Base-by-base conservation (phyloP, 2,329 filamentous ascomycete genomes). In the Scopulariopsis brevicaulis region DNA sequence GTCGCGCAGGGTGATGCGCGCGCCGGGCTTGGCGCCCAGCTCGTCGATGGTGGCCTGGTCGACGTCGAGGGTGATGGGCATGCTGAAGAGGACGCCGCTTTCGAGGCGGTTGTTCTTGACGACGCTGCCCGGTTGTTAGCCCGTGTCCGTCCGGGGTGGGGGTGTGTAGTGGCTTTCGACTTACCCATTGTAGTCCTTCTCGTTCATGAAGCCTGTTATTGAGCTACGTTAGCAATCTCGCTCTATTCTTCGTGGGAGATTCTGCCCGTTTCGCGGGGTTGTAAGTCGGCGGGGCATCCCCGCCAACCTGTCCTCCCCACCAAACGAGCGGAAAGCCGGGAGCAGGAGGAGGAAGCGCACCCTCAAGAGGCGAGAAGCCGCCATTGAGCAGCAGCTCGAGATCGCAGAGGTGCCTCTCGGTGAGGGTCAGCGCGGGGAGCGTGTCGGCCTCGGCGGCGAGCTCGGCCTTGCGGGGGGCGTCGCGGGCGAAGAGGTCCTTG, bases 341-440 rank as follows among this genome's bases (percentile, higher is more conserved):
- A 4, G 10, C 4, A 12, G 10, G 15, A 10, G 12, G 18, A 3
- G 43, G 6, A 35, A 56, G 18, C 18, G 62, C 68, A 95, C 92
- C 94, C 84, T 99, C 93, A 48, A 99, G 84, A 60, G 94, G 94
- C 63, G 92, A 96, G 79, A 99, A 99, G 64, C 94, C 94, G 71
- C 94, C 94, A 74, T 91, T 97, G 73, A 99, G 85, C 69, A 99
- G 91, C 74, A 99, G 77, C 77, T 99, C 94, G 65, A 99, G 82
- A 81, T 99, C 94, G 76, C 94, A 99, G 55, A 99, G 85, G 76
- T 99, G 94, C 68, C 94, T 86, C 81, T 99, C 94, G 56, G 83
- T 88, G 64, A 99, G 85, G 60, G 87, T 77, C 65, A 99, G 80
- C 43, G 93, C 89, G 43, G 91, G 90, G 53, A 97, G 85, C 35